Percentiles rank a stretch among this genome's conserved stretches.
Conservation (phyloP, 2,329 filamentous ascomycete genomes). For the Alternaria infectoria region DNA sequence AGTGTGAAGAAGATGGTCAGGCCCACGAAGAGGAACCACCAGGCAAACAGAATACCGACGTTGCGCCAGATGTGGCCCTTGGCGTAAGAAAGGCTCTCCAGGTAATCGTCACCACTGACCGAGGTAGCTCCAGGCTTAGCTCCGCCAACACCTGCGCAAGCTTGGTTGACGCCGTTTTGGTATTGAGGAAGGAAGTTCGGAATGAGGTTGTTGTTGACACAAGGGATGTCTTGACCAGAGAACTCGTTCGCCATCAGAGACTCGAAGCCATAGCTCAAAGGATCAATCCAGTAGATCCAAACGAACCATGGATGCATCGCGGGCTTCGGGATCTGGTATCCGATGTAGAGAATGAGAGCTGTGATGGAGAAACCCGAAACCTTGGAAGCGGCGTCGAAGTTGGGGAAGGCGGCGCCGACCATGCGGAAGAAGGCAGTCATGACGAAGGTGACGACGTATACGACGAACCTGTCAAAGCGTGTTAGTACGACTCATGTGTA, state of each 20-base stretch:
- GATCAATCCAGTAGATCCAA: constrained; percentile 72
- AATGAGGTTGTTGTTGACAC: constrained; percentile 58
- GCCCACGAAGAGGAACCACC: constrained; percentile 53
- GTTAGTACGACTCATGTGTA: background rate
- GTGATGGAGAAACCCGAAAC: constrained; percentile 60
- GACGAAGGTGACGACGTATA: constrained; percentile 52
- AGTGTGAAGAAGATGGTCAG: constrained; percentile 65
- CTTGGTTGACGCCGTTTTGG: constrained; percentile 48
- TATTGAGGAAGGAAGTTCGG: constrained; percentile 59
- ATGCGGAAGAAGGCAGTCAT: constrained; percentile 86
- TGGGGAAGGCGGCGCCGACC: constrained; percentile 71
- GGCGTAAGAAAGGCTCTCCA: constrained; percentile 57
- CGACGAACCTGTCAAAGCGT: constrained; percentile 6
- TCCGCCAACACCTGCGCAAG: constrained; percentile 66
- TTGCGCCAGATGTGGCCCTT: constrained; percentile 45
- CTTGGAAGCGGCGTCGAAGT: constrained; percentile 64
- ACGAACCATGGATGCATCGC: constrained; percentile 62
- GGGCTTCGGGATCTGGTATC: constrained; percentile 61
- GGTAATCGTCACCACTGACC: constrained; percentile 65
- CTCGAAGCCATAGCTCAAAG: constrained; percentile 80
- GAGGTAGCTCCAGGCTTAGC: constrained; percentile 56
- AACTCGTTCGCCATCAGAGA: constrained; percentile 74
- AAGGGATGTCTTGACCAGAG: constrained; percentile 54
- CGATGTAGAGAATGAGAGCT: constrained; percentile 68
- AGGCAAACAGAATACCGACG: constrained; percentile 54